These are phyloP conservation scores for Nannochloropsis gaditana DNA, from an alignment of 108 stramenopile species.

Conservation along the genomic window DNA sequence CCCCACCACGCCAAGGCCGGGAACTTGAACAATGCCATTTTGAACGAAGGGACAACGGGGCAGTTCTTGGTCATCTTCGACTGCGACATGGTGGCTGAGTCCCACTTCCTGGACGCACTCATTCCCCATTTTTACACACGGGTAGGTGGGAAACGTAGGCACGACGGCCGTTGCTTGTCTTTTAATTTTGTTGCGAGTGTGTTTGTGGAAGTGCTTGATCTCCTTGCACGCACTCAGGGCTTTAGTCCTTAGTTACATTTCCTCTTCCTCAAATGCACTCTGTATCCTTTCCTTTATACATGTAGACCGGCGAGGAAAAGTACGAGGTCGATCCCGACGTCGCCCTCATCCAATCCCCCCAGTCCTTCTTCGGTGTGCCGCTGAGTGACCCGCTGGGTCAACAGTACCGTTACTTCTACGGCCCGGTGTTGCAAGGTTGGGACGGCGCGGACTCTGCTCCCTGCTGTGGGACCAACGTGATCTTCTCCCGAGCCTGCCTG, in stretches of 20 bases:
- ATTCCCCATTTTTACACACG: conserved; percentile 15
- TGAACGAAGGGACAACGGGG: not conserved
- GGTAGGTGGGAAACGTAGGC: not conserved
- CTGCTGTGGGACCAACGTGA: conserved; percentile 7
- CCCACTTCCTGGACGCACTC: conserved; percentile 1
- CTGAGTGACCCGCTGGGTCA: not conserved
- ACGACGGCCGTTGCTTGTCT: not conserved
- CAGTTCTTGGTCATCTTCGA: not conserved
- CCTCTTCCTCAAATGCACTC: not conserved
- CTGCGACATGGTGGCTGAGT: conserved; percentile 3
- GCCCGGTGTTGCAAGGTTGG: not conserved
- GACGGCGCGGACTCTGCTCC: not conserved
- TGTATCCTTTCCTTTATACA: not conserved
- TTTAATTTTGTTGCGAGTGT: not conserved
- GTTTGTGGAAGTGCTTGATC: not conserved
- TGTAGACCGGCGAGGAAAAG: not conserved
- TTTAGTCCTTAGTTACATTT: too few species aligned
- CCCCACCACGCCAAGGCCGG: conserved; percentile 13
- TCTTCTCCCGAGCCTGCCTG: not conserved
- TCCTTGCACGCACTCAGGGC: not conserved
- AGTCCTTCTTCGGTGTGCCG: conserved; percentile 4
- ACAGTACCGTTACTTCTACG: conserved; percentile 15
- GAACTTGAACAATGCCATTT: conserved; percentile 16
- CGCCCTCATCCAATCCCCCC: not conserved
- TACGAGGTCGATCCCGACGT: not conserved